These are phyloP conservation scores for Rhizopogon rudus DNA, from an alignment of 768 basidiomycete genomes.

Conservation along the genomic window DNA sequence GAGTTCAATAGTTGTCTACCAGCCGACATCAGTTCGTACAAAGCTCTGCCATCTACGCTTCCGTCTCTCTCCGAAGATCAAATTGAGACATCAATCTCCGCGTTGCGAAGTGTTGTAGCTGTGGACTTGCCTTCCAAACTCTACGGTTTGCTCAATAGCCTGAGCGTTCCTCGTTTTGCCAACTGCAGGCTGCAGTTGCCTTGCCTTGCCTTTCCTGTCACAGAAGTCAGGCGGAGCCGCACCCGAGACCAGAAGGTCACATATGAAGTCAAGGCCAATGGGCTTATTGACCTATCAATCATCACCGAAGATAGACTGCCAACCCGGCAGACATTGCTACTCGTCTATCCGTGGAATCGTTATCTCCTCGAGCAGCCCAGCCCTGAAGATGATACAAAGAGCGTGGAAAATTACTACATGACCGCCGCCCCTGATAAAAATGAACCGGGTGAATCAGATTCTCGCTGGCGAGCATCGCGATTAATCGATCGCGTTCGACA, in stretches of 20 bases:
- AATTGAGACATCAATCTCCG: neutral
- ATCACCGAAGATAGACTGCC: neutral
- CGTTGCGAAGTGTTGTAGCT: neutral
- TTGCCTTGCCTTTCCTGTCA: neutral
- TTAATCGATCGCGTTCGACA: no score
- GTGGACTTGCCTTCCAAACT: neutral
- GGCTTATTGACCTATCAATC: neutral
- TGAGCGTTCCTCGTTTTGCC: neutral
- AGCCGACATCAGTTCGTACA: neutral
- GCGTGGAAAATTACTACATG: no score
- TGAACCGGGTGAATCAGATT: no score
- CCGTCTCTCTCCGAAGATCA: neutral
- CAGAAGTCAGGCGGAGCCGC: neutral
- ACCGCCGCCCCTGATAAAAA: no score
- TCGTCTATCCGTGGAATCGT: no score
- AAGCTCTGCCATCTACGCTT: neutral
- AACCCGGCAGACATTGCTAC: no score
- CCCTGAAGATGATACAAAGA: no score
- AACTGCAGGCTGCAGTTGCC: neutral
- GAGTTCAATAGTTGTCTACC: neutral
- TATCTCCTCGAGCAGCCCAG: no score
- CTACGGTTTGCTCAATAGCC: neutral
- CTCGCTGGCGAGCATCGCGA: no score
- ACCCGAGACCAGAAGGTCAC: neutral
- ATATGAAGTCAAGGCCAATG: neutral